A percentile compares a stretch with the other conserved stretches of the same genome.
These are phyloP conservation scores for Cyclotella cryptica DNA, from an alignment of 108 stramenopile species.

Conservation along the genomic window DNA sequence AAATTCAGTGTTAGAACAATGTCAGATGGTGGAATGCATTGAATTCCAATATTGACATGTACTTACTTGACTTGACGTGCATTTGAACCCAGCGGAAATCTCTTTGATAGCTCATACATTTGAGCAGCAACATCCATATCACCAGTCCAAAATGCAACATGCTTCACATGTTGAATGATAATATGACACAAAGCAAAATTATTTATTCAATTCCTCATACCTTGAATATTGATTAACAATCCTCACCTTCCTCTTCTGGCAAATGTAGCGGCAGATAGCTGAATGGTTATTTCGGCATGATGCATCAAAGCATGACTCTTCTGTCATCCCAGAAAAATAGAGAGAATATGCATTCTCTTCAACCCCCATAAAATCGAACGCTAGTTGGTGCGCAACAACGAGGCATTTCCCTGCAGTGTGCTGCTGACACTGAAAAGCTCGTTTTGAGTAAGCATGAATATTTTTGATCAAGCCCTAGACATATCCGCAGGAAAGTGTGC, in stretches of 20 bases:
- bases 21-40: background rate
- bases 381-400: slow-evolving; percentile 4
- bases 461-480: slow-evolving; percentile 11
- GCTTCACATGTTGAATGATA: background rate
- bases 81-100: slow-evolving; percentile 21
- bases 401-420: background rate
- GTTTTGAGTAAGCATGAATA: slow-evolving; percentile 15
- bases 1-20: background rate
- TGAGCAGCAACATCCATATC: slow-evolving; percentile 32
- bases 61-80: slow-evolving; percentile 31
- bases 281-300: slow-evolving; percentile 6
- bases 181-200: background rate
- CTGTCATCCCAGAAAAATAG: slow-evolving; percentile 15
- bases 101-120: slow-evolving; percentile 25
- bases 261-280: slow-evolving; percentile 21
- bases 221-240: too few relatives aligned
- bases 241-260: slow-evolving; percentile 17
- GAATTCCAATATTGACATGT: background rate
- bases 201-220: background rate
- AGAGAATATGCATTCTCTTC: slow-evolving; percentile 23
- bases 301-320: slow-evolving; percentile 24
- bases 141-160: slow-evolving; percentile 38
- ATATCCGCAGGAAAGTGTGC: background rate
- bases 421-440: slow-evolving; percentile 30
- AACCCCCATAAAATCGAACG: slow-evolving; percentile 27